Conservation (phyloP, 2,329 filamentous ascomycete species). For the Didymella segeticola region DNA sequence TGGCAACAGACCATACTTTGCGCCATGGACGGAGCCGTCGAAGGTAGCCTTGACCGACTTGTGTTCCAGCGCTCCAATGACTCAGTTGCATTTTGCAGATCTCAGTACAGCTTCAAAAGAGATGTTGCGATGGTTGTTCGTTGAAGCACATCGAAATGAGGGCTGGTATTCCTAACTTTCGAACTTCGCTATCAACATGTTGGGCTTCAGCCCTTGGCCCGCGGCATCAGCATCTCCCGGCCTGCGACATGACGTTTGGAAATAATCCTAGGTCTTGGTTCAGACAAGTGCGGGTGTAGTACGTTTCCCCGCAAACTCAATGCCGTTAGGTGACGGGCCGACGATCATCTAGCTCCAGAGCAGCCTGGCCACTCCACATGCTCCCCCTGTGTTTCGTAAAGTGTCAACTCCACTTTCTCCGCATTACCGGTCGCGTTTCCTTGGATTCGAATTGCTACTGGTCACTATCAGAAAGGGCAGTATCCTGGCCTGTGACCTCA, state of each 20-base stretch:
- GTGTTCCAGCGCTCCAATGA: constrained; percentile 1
- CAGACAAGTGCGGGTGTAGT: constrained; percentile 18
- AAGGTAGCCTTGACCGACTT: constrained; percentile 11
- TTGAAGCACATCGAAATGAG: neutral
- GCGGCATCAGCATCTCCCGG: constrained; percentile 1
- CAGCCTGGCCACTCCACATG: constrained; percentile 29
- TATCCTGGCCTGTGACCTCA: neutral
- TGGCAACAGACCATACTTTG: constrained; percentile 1
- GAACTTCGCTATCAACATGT: too few relatives aligned
- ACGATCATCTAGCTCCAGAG: constrained; percentile 26
- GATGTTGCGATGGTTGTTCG: neutral
- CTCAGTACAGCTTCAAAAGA: neutral
- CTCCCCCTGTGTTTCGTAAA: constrained; percentile 26
- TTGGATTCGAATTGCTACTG: constrained; percentile 5
- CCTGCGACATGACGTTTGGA: constrained; percentile 24
- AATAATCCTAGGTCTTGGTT: constrained; percentile 18
- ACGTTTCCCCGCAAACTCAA: constrained; percentile 42
- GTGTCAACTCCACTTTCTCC: constrained; percentile 36
- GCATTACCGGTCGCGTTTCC: constrained; percentile 25
- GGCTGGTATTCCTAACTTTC: neutral
- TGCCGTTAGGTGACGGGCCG: constrained; percentile 27
- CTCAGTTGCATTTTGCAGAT: neutral
- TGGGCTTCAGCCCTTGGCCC: neutral
- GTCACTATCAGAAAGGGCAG: neutral
- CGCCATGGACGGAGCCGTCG: constrained; percentile 3